Evolutionary conservation across 2,329 filamentous ascomycete genomes (phyloP).

Genomic region (Alternaria consortialis): DNA sequence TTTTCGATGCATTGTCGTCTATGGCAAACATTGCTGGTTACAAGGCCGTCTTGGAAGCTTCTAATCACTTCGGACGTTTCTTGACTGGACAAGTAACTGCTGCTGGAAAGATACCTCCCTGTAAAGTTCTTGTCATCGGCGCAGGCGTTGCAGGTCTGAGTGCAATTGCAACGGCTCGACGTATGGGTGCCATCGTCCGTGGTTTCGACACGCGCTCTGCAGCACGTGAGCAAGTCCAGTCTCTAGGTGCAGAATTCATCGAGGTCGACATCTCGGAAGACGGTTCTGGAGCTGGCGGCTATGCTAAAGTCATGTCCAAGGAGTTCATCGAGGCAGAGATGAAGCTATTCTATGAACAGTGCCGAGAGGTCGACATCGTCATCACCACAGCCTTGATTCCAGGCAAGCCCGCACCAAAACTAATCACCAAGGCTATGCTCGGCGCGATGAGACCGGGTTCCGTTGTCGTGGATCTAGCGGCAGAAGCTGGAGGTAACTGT

Average conservation of each 20-base stretch:
- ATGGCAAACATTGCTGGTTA: slow-evolving; percentile 97
- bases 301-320: slow-evolving; percentile 93
- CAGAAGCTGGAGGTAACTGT: slow-evolving; percentile 88
- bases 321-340: slow-evolving; percentile 93
- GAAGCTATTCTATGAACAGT: slow-evolving; percentile 89
- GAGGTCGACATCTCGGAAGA: slow-evolving; percentile 88
- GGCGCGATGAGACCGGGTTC: slow-evolving; percentile 90
- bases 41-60: slow-evolving; percentile 88
- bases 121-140: slow-evolving; percentile 89
- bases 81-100: slow-evolving; percentile 90
- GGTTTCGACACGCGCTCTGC: slow-evolving; percentile 93
- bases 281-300: slow-evolving; percentile 83
- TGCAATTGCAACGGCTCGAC: slow-evolving; percentile 83
- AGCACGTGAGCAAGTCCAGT: slow-evolving; percentile 88
- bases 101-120: slow-evolving; percentile 84
- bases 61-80: slow-evolving; percentile 88
- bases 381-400: slow-evolving; percentile 93
- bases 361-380: slow-evolving; percentile 87
- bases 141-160: slow-evolving; percentile 88
- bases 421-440: slow-evolving; percentile 83
- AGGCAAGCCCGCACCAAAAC: slow-evolving; percentile 80
- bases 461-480: slow-evolving; percentile 86
- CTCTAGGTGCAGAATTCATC: slow-evolving; percentile 87
- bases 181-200: slow-evolving; percentile 87
- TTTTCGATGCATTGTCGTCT: slow-evolving; percentile 87